These are phyloP conservation scores for Fabrea salina DNA, from an alignment of 169 alveolate genomes.

Conservation along the genomic window DNA sequence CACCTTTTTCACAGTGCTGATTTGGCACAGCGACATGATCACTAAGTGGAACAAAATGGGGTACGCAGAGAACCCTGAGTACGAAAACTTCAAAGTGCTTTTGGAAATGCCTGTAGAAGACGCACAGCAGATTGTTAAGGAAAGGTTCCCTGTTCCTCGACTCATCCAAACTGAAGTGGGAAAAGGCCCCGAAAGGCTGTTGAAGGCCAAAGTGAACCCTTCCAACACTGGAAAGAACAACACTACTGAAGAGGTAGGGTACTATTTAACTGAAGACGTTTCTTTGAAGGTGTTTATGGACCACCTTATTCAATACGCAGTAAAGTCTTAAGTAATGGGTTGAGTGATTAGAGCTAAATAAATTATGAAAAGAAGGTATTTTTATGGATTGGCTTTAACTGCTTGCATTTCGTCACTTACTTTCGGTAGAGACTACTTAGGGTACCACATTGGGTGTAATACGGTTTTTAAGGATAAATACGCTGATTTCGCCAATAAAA, in stretches of 20 bases:
- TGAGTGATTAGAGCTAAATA: no score
- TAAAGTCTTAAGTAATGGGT: no score
- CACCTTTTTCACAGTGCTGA: slow-evolving; percentile 95
- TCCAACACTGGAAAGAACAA: slow-evolving; percentile 74
- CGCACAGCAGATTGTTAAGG: slow-evolving; percentile 92
- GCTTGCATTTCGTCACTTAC: no score
- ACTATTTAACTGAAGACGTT: slow-evolving; percentile 95
- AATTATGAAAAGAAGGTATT: no score
- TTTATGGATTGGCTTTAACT: no score
- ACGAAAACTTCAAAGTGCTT: slow-evolving; percentile 93
- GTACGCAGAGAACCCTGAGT: slow-evolving; percentile 95
- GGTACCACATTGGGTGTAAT: no score
- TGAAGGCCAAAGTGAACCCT: slow-evolving; percentile 97
- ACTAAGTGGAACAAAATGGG: slow-evolving; percentile 97
- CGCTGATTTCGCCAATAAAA: no score
- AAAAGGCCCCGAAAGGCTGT: slow-evolving; percentile 96
- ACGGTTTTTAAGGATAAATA: no score
- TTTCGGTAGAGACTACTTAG: no score
- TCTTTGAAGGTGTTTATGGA: slow-evolving; percentile 97
- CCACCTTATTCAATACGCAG: slow-evolving; percentile 94
- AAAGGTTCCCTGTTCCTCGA: slow-evolving; percentile 98
- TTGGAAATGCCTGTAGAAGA: slow-evolving; percentile 92
- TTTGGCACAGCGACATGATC: slow-evolving; percentile 98
- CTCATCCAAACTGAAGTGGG: slow-evolving; percentile 96
- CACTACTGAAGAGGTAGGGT: slow-evolving; percentile 59